These are phyloP conservation scores for Starmerella bombi DNA, from an alignment of 805 yeast species.

Conservation along the genomic window DNA sequence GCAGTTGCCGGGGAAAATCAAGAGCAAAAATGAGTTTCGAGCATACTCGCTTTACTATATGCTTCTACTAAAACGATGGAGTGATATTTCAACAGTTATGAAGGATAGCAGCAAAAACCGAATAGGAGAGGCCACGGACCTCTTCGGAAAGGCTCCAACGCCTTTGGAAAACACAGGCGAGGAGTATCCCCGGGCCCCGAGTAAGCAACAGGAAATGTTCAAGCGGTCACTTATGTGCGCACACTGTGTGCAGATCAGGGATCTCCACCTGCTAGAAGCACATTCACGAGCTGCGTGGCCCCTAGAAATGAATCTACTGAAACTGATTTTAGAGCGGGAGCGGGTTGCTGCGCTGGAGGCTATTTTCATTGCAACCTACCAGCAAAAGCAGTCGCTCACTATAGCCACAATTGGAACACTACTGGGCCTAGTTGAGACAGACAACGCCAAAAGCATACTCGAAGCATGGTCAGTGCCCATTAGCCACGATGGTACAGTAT, in stretches of 20 bases:
- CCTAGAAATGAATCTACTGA: conserved; percentile 9
- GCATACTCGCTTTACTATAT: conserved; percentile 12
- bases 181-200: not conserved
- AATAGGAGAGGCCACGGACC: too few relatives aligned
- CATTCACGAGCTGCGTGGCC: conserved; percentile 1
- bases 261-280: not conserved
- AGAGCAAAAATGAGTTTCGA: conserved; percentile 8
- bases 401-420: too few relatives aligned
- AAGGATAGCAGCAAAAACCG: too few relatives aligned
- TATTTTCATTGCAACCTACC: conserved; percentile 3
- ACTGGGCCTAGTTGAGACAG: too few relatives aligned
- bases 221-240: conserved; percentile 6
- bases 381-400: not conserved
- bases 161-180: too few relatives aligned
- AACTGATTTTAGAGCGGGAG: conserved; percentile 2
- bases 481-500: too few relatives aligned
- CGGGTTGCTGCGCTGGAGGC: conserved; percentile 5
- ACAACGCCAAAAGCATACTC: too few relatives aligned
- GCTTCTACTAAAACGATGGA: conserved; percentile 10
- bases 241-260: conserved; percentile 1
- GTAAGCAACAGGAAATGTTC: conserved; percentile 2
- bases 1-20: not conserved
- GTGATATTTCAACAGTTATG: conserved; percentile 3
- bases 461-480: too few relatives aligned
- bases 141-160: too few relatives aligned